Conservation (phyloP, 169 alveolate species). For the Sarcocystis neurona region DNA sequence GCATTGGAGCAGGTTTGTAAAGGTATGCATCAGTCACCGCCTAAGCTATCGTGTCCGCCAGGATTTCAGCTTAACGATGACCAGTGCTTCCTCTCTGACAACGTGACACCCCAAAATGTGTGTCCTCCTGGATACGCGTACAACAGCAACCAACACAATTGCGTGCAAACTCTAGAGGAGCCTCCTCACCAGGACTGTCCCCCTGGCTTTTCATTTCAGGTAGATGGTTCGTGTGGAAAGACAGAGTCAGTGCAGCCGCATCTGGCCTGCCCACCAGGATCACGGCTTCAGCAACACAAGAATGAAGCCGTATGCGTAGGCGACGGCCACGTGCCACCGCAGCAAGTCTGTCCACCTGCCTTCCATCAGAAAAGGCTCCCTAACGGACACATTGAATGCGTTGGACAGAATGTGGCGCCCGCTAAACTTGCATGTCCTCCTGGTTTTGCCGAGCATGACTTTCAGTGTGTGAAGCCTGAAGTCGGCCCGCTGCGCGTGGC, state of each 20-base stretch:
- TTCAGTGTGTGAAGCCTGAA: constrained; percentile 33
- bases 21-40: background rate
- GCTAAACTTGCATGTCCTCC: constrained; percentile 29
- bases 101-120: background rate
- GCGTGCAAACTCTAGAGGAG: constrained; percentile 31
- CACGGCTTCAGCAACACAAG: constrained; percentile 11
- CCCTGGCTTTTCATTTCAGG: constrained; percentile 1
- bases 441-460: constrained; percentile 12
- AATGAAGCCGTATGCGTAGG: constrained; percentile 19
- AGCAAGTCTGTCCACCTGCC: constrained; percentile 38
- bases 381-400: background rate
- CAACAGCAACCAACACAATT: background rate
- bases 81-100: background rate
- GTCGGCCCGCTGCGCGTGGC: constrained; percentile 22
- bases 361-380: background rate
- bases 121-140: constrained; percentile 45
- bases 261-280: constrained; percentile 42
- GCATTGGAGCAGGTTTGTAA: background rate
- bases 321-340: background rate
- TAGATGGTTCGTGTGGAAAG: background rate
- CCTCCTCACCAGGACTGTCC: constrained; percentile 48
- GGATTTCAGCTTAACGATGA: constrained; percentile 15
- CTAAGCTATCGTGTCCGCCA: constrained; percentile 16
- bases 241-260: constrained; percentile 25
- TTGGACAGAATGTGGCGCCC: constrained; percentile 8